phyloP scores from a whole-genome alignment of 225 moss, liverwort and hornwort genomes.

The Rhytidiadelphus loreus region DNA sequence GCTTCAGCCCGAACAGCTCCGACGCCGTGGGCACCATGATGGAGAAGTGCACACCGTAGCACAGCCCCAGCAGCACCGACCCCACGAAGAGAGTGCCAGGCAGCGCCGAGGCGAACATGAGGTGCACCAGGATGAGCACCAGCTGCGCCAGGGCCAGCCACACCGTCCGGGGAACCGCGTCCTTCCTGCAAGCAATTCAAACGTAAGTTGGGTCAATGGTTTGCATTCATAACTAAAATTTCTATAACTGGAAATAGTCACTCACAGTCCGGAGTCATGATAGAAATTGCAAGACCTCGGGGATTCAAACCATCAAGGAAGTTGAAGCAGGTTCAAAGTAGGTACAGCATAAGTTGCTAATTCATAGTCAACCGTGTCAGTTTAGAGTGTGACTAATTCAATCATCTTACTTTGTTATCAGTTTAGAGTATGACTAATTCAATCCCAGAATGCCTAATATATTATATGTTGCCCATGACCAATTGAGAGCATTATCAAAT shows the following conservation, averaged over 20 bases:
- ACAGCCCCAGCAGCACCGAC: slow-evolving; percentile 56
- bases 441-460: neutral
- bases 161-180: slow-evolving; percentile 66
- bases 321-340: neutral
- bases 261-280: neutral
- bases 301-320: neutral
- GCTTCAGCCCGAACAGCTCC: slow-evolving; percentile 81
- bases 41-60: slow-evolving; percentile 70
- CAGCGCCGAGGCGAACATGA: slow-evolving; percentile 62
- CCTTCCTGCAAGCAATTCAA: slow-evolving; percentile 30
- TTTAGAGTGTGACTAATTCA: neutral
- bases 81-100: slow-evolving; percentile 63
- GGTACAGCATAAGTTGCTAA: neutral
- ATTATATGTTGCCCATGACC: neutral
- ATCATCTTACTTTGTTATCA: neutral
- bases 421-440: neutral
- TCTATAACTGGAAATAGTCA: neutral
- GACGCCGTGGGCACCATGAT: slow-evolving; percentile 87
- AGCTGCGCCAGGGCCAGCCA: slow-evolving; percentile 61
- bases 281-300: neutral
- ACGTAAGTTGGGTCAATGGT: neutral
- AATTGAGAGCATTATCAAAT: neutral
- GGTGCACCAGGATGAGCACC: slow-evolving; percentile 45
- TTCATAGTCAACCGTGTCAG: neutral
- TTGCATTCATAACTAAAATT: neutral